Base-by-base conservation (phyloP, 2,329 filamentous ascomycete species). In the Cucurbitaria berberidis region DNA sequence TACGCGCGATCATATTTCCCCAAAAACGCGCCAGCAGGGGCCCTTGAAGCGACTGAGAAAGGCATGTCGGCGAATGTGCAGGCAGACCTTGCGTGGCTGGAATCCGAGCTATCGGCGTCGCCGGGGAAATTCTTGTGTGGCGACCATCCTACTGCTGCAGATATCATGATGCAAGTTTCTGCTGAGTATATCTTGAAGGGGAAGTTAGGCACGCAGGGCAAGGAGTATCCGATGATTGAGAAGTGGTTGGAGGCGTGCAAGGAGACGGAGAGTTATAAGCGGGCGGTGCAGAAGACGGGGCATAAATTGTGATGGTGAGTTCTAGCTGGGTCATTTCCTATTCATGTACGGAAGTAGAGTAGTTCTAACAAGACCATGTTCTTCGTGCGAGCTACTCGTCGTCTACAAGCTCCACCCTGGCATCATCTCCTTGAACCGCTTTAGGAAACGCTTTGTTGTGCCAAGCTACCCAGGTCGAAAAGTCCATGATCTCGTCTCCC, bases 111-210 rank as follows among this genome's bases (percentile, higher is more conserved):
- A 34, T 66, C 68, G 8, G 69, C 74, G 51, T 74, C 69, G n/a
- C 52, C 51, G 2, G 74, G 72, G 2, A 67, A 66, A 44, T 81
- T 78, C 45, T 40, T 82, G 19, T 68, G 76, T 9, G 79, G 79
- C 1, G 72, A 78, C 11, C 50, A 69, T 4, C 62, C 79, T 5
- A 78, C 75, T 1, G 75, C 72, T 6, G 79, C 78, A 30, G 79
- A 81, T 66, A 73, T 74, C 36, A 78, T 79, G 75, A 78, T 80
- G 75, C 68, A 74, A 5, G 80, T 81, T 42, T 73, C 68, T 4
- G 64, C 72, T 5, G 60, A 72, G 0, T 79, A 79, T 52, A 77
- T 80, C 26, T 53, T 80, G 5, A 61, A 51, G 18, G 71, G 70
- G 38, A 62, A 73, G 46, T 51, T 79, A 50, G 77, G 76, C 1